Evolutionary conservation across 352 stramenopile species (phyloP).

Genomic region (Phytophthora citricola): DNA sequence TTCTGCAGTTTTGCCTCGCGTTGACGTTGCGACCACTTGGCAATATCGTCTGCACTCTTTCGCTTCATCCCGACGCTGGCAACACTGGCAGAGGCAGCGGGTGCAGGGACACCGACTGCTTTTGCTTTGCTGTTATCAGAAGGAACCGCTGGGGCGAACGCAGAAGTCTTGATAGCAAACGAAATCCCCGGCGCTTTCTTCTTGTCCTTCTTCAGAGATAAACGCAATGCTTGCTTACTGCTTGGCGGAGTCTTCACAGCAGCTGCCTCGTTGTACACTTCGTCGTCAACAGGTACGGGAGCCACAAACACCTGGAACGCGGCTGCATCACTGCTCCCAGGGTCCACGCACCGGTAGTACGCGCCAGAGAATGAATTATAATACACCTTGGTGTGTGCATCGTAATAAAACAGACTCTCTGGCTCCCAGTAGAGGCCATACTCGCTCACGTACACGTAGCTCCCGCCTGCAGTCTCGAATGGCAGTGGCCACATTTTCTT

Average conservation of each 20-base stretch:
- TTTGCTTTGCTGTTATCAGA: slow-evolving; percentile 13
- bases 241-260: slow-evolving; percentile 25
- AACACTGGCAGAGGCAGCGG: slow-evolving; percentile 20
- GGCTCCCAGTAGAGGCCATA: slow-evolving; percentile 80
- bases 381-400: slow-evolving; percentile 76
- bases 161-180: slow-evolving; percentile 60
- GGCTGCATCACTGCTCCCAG: slow-evolving; percentile 20
- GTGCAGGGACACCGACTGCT: background rate
- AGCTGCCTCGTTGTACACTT: slow-evolving; percentile 28
- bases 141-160: slow-evolving; percentile 15
- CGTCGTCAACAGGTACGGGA: slow-evolving; percentile 57
- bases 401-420: slow-evolving; percentile 89
- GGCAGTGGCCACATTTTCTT: slow-evolving; percentile 81
- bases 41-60: slow-evolving; percentile 82
- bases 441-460: slow-evolving; percentile 75
- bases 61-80: slow-evolving; percentile 55
- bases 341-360: slow-evolving; percentile 63
- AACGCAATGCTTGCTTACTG: slow-evolving; percentile 28
- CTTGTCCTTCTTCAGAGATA: slow-evolving; percentile 68
- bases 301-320: slow-evolving; percentile 62
- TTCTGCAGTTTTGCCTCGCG: slow-evolving; percentile 26
- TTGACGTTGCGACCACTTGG: slow-evolving; percentile 83
- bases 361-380: slow-evolving; percentile 71
- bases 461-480: slow-evolving; percentile 81
- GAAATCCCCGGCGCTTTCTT: slow-evolving; percentile 67